A percentile compares a stretch with the other conserved stretches of the same genome.
phyloP scores from a whole-genome alignment of 108 stramenopile species.

The Conticribra guillardii region DNA sequence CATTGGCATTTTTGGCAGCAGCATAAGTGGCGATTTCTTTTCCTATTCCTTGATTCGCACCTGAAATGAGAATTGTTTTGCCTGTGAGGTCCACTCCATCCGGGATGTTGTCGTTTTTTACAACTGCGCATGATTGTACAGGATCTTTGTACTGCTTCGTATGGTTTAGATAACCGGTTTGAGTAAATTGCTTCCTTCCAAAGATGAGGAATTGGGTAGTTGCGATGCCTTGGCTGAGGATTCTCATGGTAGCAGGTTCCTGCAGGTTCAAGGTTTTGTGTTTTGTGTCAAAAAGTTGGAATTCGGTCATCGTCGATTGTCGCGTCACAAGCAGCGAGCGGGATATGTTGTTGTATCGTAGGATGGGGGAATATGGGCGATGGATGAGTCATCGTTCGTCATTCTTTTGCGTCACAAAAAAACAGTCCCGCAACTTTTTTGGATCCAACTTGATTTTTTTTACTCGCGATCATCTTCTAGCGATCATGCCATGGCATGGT shows the following conservation, averaged over 20 bases:
- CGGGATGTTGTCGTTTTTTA: constrained; percentile 37
- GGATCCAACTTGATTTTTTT: too few species aligned
- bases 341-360: too few species aligned
- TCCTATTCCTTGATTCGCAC: constrained; percentile 90
- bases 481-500: too few species aligned
- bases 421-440: too few species aligned
- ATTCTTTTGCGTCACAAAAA: too few species aligned
- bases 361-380: too few species aligned
- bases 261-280: background rate
- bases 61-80: constrained; percentile 82
- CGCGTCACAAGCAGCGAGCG: too few species aligned
- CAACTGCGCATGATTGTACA: constrained; percentile 59
- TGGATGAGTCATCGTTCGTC: too few species aligned
- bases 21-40: constrained; percentile 85
- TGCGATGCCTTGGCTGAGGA: constrained; percentile 48
- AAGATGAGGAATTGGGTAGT: constrained; percentile 77
- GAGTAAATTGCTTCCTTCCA: constrained; percentile 77
- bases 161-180: constrained; percentile 79
- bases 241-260: constrained; percentile 12
- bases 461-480: too few species aligned
- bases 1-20: constrained; percentile 80
- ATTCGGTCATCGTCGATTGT: too few species aligned
- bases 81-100: constrained; percentile 77
- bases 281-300: too few species aligned
- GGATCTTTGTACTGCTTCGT: constrained; percentile 65